These are phyloP conservation scores for Xylaria sp. DNA, from an alignment of 2,329 filamentous ascomycete species.

Conservation along the genomic window DNA sequence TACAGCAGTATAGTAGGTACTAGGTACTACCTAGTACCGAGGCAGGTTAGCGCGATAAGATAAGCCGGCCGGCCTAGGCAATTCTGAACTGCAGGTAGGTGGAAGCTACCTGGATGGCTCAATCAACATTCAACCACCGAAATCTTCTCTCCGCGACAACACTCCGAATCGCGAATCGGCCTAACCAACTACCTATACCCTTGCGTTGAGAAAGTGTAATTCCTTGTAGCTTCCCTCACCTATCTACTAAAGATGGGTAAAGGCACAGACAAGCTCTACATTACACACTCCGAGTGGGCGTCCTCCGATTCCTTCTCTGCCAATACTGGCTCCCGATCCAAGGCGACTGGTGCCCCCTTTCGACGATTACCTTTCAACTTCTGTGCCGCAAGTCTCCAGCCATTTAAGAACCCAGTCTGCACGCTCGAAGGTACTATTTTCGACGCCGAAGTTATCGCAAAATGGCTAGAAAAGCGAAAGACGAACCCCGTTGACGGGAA, in stretches of 20 bases:
- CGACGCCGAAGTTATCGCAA: constrained; percentile 91
- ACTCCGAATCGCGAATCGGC: too few relatives aligned
- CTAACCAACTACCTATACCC: too few relatives aligned
- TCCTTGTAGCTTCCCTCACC: too few relatives aligned
- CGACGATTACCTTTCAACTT: constrained; percentile 96
- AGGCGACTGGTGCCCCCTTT: constrained; percentile 73
- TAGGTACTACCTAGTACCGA: too few relatives aligned
- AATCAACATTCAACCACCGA: too few relatives aligned
- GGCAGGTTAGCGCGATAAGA: too few relatives aligned
- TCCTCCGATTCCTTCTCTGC: constrained; percentile 90
- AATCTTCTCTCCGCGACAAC: too few relatives aligned
- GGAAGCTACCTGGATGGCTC: too few relatives aligned
- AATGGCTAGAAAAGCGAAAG: constrained; percentile 93
- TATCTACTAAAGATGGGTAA: constrained; percentile 56
- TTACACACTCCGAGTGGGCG: constrained; percentile 98
- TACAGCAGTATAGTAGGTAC: too few relatives aligned
- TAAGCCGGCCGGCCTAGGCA: too few relatives aligned
- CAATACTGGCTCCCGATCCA: constrained; percentile 72
- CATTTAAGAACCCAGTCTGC: constrained; percentile 94
- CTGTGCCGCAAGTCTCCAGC: constrained; percentile 94
- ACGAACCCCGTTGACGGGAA: constrained; percentile 91
- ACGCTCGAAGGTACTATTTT: constrained; percentile 89
- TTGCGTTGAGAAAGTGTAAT: neutral
- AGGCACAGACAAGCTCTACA: constrained; percentile 71
- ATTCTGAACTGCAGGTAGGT: too few relatives aligned